A percentile compares a stretch with the other conserved stretches of the same genome.
Evolutionary conservation across 805 yeast species (phyloP).

Genomic region (Ogataea angusta): DNA sequence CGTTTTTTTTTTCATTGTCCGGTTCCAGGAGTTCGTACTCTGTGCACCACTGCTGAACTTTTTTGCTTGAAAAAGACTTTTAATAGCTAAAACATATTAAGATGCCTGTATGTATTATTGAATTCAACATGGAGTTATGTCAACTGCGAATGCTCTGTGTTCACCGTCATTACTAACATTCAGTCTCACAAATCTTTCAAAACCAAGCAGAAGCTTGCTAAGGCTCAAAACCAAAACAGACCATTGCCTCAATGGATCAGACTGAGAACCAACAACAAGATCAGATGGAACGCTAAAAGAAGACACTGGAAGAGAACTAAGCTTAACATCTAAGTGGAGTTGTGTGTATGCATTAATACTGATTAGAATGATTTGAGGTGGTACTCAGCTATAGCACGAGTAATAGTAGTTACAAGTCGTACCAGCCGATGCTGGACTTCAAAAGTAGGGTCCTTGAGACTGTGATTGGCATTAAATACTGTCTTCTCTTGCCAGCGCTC

Average conservation of each 20-base stretch:
- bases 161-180: slow-evolving; percentile 5
- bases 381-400: not conserved
- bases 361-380: slow-evolving; percentile 8
- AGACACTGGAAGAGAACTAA: slow-evolving; percentile 99
- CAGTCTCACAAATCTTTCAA: slow-evolving; percentile 94
- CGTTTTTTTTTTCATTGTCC: slow-evolving; percentile 6
- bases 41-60: slow-evolving; percentile 3
- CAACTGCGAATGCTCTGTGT: not conserved
- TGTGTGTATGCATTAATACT: slow-evolving; percentile 18
- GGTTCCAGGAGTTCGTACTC: slow-evolving; percentile 1
- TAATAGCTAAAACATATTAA: slow-evolving; percentile 11
- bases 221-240: slow-evolving; percentile 98
- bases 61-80: slow-evolving; percentile 6
- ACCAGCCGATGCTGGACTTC: not conserved
- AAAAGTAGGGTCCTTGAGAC: not conserved
- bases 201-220: slow-evolving; percentile 97
- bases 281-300: slow-evolving; percentile 99
- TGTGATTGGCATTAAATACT: not conserved
- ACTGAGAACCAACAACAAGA: slow-evolving; percentile 94
- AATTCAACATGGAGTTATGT: not conserved
- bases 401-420: not conserved
- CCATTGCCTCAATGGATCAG: slow-evolving; percentile 99
- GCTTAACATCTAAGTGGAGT: slow-evolving; percentile 77
- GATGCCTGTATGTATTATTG: slow-evolving; percentile 25
- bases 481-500: not conserved